Evolutionary conservation across 2,329 filamentous ascomycete genomes (phyloP).

Genomic region (Domatiomyces catenatus): DNA sequence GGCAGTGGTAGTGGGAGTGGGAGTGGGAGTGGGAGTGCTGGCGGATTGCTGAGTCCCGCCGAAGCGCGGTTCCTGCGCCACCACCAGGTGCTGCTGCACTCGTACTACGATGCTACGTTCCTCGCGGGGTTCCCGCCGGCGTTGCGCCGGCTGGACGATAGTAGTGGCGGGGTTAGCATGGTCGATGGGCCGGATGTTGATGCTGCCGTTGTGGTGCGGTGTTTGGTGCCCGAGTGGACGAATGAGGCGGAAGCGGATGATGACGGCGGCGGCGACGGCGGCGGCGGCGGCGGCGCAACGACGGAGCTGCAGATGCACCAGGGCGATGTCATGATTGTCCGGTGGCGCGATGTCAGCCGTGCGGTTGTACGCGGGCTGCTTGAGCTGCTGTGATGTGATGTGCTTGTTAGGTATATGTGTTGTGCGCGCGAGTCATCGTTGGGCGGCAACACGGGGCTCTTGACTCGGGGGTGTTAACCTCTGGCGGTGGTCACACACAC

Average conservation of each 20-base stretch:
- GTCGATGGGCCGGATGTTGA: slow-evolving; percentile 73
- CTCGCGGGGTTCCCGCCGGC: slow-evolving; percentile 63
- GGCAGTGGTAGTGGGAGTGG: slow-evolving; percentile 22
- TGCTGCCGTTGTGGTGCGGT: slow-evolving; percentile 67
- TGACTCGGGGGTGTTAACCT: too few relatives aligned
- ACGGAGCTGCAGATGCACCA: slow-evolving; percentile 30
- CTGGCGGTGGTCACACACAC: too few relatives aligned
- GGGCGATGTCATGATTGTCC: slow-evolving; percentile 52
- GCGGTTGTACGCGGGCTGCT: slow-evolving; percentile 30
- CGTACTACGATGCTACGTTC: slow-evolving; percentile 76
- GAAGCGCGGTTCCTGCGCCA: slow-evolving; percentile 71
- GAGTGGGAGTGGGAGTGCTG: slow-evolving; percentile 28
- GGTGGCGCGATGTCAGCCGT: slow-evolving; percentile 58
- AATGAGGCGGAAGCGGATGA: slow-evolving; percentile 11
- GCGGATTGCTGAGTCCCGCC: slow-evolving; percentile 48
- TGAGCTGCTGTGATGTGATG: slow-evolving; percentile 25
- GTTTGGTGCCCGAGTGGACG: slow-evolving; percentile 22
- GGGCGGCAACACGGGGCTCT: too few relatives aligned
- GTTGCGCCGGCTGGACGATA: slow-evolving; percentile 78
- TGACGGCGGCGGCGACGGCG: slow-evolving; percentile 5
- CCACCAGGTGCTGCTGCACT: slow-evolving; percentile 69
- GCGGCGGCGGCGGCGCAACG: slow-evolving; percentile 12
- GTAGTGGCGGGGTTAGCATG: slow-evolving; percentile 73
- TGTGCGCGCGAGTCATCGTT: too few relatives aligned
- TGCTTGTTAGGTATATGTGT: too few relatives aligned